These are phyloP conservation scores for Chaetoscypha palmicola DNA, from an alignment of 2,329 filamentous ascomycete genomes.

Conservation along the genomic window DNA sequence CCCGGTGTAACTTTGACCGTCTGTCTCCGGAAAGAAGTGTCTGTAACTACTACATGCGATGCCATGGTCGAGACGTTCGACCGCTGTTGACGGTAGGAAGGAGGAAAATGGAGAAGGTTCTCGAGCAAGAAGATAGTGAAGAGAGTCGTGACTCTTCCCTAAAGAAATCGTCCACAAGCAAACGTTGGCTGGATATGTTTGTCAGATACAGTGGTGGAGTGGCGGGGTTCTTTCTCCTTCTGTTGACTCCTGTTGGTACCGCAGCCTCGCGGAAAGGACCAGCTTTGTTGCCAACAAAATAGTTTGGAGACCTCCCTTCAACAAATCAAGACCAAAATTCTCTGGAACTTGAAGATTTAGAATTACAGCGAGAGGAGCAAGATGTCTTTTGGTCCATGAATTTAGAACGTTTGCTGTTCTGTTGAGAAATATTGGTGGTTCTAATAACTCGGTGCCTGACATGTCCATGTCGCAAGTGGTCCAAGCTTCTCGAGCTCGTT, in stretches of 20 bases:
- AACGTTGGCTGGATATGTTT: too few species aligned
- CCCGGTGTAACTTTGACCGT: slow-evolving; percentile 77
- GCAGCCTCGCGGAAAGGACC: neutral
- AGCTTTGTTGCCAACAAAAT: too few species aligned
- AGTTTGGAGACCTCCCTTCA: too few species aligned
- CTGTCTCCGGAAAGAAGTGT: slow-evolving; percentile 68
- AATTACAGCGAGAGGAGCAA: too few species aligned
- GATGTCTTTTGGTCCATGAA: too few species aligned
- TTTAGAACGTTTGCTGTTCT: too few species aligned
- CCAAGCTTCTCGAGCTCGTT: slow-evolving; percentile 27
- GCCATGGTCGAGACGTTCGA: slow-evolving; percentile 50
- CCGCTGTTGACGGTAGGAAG: neutral
- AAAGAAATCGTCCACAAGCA: too few species aligned
- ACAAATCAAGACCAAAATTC: too few species aligned
- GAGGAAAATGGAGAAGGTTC: neutral
- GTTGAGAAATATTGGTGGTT: too few species aligned
- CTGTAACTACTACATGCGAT: slow-evolving; percentile 81
- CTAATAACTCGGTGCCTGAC: slow-evolving; percentile 28
- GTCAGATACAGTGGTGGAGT: slow-evolving; percentile 19
- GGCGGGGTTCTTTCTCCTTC: slow-evolving; percentile 23
- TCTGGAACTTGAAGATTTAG: too few species aligned
- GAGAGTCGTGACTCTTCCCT: too few species aligned
- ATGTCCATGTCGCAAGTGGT: slow-evolving; percentile 14
- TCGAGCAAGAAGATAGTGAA: too few species aligned
- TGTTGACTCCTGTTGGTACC: neutral